A percentile compares a stretch with the other conserved stretches of the same genome.
Conservation (phyloP, 495 filamentous ascomycete species). For the Penicillium tannophilum region DNA sequence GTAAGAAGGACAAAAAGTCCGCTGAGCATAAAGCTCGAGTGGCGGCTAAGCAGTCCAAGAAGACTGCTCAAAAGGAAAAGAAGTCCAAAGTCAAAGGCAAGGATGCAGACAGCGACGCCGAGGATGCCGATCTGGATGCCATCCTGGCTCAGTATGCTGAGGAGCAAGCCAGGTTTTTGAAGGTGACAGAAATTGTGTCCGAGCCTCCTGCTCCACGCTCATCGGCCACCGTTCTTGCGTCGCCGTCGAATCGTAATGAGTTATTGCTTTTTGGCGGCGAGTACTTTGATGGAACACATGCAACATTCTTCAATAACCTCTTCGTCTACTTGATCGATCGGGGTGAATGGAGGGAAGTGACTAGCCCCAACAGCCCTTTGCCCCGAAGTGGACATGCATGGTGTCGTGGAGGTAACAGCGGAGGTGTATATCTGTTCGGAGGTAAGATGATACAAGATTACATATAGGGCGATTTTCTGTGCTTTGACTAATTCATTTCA, state of each 20-base stretch:
- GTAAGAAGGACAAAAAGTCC: constrained; percentile 56
- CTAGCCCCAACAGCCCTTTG: constrained; percentile 86
- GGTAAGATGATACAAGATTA: constrained; percentile 46
- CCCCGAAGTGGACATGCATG: constrained; percentile 92
- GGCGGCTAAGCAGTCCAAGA: constrained; percentile 58
- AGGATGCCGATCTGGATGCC: constrained; percentile 94
- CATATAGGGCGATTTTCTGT: constrained; percentile 10
- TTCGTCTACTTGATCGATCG: constrained; percentile 85
- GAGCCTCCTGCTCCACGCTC: constrained; percentile 76
- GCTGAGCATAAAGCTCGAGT: constrained; percentile 58
- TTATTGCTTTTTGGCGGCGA: constrained; percentile 90
- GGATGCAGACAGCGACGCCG: constrained; percentile 75
- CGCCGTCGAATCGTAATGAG: constrained; percentile 82
- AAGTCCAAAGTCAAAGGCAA: constrained; percentile 60
- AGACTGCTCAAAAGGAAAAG: constrained; percentile 76
- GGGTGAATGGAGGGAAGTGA: constrained; percentile 86
- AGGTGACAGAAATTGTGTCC: constrained; percentile 81
- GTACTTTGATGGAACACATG: constrained; percentile 64
- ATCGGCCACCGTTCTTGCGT: constrained; percentile 78
- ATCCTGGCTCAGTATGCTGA: constrained; percentile 87
- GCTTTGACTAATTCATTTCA: neutral
- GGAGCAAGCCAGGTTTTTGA: constrained; percentile 88
- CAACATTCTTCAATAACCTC: constrained; percentile 70
- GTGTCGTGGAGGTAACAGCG: constrained; percentile 81
- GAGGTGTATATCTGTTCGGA: constrained; percentile 89